phyloP scores from a whole-genome alignment of 805 yeast species.

The Saccharomycopsis capsularis region DNA sequence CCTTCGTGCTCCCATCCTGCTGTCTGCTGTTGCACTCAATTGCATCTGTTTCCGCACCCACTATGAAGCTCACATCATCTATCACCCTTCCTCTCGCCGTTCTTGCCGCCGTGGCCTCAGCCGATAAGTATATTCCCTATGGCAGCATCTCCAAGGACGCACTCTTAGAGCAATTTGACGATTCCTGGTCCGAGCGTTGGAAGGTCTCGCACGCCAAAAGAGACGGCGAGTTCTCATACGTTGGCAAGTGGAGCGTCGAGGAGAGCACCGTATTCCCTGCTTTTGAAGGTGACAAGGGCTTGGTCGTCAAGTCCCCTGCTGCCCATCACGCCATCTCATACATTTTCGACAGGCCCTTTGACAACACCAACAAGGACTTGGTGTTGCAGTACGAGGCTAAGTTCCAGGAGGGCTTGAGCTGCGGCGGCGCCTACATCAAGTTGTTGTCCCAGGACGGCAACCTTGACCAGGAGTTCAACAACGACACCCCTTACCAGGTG shows the following conservation, averaged over 20 bases:
- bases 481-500: conserved; percentile 68
- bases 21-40: too few relatives aligned
- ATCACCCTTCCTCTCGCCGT: conserved; percentile 1
- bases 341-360: conserved; percentile 48
- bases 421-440: conserved; percentile 90
- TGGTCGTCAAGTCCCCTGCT: conserved; percentile 69
- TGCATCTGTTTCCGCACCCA: too few relatives aligned
- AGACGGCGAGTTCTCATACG: conserved; percentile 50
- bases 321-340: conserved; percentile 78
- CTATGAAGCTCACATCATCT: background rate
- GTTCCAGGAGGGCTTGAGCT: conserved; percentile 65
- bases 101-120: background rate
- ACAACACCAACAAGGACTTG: conserved; percentile 55
- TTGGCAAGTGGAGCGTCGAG: conserved; percentile 72
- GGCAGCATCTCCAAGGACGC: conserved; percentile 28
- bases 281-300: conserved; percentile 59
- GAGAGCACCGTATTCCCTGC: conserved; percentile 54
- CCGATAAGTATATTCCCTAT: background rate
- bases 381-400: conserved; percentile 89
- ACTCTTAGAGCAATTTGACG: conserved; percentile 60
- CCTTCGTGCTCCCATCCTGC: too few relatives aligned
- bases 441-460: conserved; percentile 42
- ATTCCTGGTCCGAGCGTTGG: conserved; percentile 43
- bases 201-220: conserved; percentile 49
- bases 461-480: conserved; percentile 44